Base-by-base conservation (phyloP, 441 rosid genomes). In the Arabidopsis lyrata region DNA sequence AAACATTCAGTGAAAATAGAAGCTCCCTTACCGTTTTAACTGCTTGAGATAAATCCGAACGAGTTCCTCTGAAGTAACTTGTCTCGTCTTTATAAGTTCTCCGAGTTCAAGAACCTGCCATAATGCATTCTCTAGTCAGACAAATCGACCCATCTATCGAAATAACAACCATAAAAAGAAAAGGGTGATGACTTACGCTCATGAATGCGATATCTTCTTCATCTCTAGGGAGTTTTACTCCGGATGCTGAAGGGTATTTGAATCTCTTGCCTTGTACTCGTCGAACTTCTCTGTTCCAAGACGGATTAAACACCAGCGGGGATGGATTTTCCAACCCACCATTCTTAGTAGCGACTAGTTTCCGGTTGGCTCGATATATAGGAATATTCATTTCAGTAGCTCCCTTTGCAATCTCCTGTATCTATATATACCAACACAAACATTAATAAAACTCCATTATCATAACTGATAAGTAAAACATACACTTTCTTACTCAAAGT, bases 171-270 rank as follows among this genome's bases (percentile, higher is more conserved):
- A 29, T 4, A 4, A 6, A 10, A 29, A 11, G 2, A 15, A 18
- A 56, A 58, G 4, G 15, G 22, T 18, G 24, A 9, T 36, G 61
- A 67, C 85, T 81, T 81, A 88, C 92, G 63, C 83, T 90, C 97
- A 90, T 86, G 74, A 87, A 94, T 48, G 93, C 96, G 45, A 94
- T 81, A 82, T 88, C 92, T 76, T 90, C 88, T 7, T 94, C 88
- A 68, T 66, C 75, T 45, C 38, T 57, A 12, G 92, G 98, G 70
- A 71, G 85, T 60, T 44, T 62, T 15, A 81, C 41, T 48, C 83
- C 87, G 2, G 86, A 70, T 4, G 49, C 12, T 0, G 60, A 65
- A 63, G 93, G 90, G 68, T 82, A 73, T n/a, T 63, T 80, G 63
- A 94, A 88, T 75, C 69, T 83, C 42, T 66, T 77, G 52, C 56